Base-by-base conservation (phyloP, 306 rosid genomes). In the Rosa chinensis region DNA sequence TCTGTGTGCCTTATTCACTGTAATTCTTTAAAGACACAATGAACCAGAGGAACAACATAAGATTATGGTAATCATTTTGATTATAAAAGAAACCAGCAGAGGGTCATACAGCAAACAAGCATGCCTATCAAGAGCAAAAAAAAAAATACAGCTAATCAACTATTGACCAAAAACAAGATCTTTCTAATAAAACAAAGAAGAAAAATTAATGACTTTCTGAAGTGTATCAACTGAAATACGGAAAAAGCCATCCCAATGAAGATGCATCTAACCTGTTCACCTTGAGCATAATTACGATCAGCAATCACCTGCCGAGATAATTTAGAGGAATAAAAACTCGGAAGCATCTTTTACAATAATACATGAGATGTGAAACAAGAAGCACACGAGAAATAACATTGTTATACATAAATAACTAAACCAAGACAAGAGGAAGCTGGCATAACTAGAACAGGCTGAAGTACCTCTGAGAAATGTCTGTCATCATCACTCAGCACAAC, bases 401-500 rank as follows among this genome's bases (percentile, higher is more conserved):
- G 9, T 11, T 20, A 25, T 21, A 39, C 66, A 59, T 21, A 61
- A 61, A 32, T 0, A 13, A 25, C 67, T 42, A 66, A 13, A 48
- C 59, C 8, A 39, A 10, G 10, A 21, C 20, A 69, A 62, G 59
- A 72, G 73, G 20, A 32, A 45, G 1, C 21, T 13, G 68, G 37
- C 37, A 44, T 48, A 10, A 20, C 73, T 39, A 61, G 20, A 52
- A 73, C 10, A 10, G 35, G 66, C 3, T 0, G 37, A 25, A 59
- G 42, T 70, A 88, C 98, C 89, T 93, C 92, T 68, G 97, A 93
- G 77, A 77, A 72, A 74, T 86, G 86, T 45, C 85, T 86, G 82
- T 81, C 86, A 23, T 91, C 92, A 66, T 93, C 92, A 43, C 84
- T 90, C 89, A 89, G 78, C 72, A 93, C 88, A 80, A 93, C 62